These are phyloP conservation scores for Alternaria postmessia DNA, from an alignment of 2,329 filamentous ascomycete genomes.

Conservation along the genomic window DNA sequence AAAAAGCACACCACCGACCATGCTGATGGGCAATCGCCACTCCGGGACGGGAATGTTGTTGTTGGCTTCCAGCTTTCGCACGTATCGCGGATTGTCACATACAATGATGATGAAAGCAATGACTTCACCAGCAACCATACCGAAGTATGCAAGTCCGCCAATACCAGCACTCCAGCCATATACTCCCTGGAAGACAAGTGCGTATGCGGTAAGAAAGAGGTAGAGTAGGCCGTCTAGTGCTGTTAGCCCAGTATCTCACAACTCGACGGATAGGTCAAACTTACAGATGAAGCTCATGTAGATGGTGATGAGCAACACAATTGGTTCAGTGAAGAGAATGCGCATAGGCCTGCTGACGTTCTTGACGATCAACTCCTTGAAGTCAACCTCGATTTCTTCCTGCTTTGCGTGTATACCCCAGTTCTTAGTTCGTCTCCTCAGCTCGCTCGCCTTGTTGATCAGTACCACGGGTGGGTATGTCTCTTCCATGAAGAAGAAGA, in stretches of 20 bases:
- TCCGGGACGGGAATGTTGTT: constrained; percentile 63
- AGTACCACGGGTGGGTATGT: constrained; percentile 67
- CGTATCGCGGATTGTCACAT: constrained; percentile 71
- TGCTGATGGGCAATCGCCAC: constrained; percentile 65
- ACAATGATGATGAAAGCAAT: constrained; percentile 72
- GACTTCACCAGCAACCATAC: constrained; percentile 78
- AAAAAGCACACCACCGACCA: constrained; percentile 60
- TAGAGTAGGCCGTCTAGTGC: constrained; percentile 77
- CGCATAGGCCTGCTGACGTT: constrained; percentile 62
- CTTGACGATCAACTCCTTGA: constrained; percentile 59
- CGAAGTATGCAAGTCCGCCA: constrained; percentile 82
- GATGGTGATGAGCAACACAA: constrained; percentile 57
- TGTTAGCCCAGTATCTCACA: constrained; percentile 6
- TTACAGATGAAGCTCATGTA: constrained; percentile 56
- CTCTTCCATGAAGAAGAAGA: constrained; percentile 64
- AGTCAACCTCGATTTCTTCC: constrained; percentile 63
- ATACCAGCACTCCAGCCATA: constrained; percentile 75
- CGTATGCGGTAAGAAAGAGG: constrained; percentile 82
- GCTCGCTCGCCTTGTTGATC: constrained; percentile 63
- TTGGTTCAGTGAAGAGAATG: constrained; percentile 60
- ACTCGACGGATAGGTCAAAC: neutral
- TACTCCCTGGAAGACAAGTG: constrained; percentile 76
- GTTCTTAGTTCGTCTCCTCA: constrained; percentile 64
- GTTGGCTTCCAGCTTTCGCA: constrained; percentile 55
- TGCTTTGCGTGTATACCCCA: constrained; percentile 69